Percentiles rank a stretch among this genome's conserved stretches.
Evolutionary conservation across 352 stramenopile genomes (phyloP).

Genomic region (Phytophthora cryptogea): DNA sequence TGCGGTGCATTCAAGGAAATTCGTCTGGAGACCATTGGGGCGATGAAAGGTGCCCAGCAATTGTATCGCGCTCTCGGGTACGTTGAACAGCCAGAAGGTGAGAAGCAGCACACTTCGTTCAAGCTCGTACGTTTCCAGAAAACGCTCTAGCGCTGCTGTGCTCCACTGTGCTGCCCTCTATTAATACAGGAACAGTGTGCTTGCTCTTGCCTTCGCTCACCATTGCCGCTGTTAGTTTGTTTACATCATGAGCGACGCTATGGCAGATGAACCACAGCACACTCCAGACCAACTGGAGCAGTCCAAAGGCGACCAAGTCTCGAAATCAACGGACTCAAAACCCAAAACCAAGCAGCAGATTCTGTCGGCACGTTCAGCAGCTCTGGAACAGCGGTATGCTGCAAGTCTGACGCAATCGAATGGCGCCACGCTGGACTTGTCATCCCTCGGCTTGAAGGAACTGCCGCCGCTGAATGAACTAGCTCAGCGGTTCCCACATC

Average conservation of each 20-base stretch:
- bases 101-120: constrained; percentile 47
- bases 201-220: neutral
- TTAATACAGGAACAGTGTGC: constrained; percentile 24
- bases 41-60: constrained; percentile 56
- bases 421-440: constrained; percentile 54
- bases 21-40: constrained; percentile 64
- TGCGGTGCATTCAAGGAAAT: constrained; percentile 40
- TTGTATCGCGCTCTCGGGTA: constrained; percentile 59
- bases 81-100: constrained; percentile 35
- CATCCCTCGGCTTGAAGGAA: constrained; percentile 39
- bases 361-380: constrained; percentile 4
- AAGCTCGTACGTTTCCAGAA: constrained; percentile 63
- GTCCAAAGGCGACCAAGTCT: neutral
- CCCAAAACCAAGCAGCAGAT: constrained; percentile 6
- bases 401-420: constrained; percentile 21
- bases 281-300: neutral
- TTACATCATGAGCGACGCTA: constrained; percentile 8
- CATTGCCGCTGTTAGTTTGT: neutral
- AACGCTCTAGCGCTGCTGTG: constrained; percentile 19
- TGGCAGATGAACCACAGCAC: constrained; percentile 6
- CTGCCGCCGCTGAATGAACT: constrained; percentile 41
- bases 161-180: constrained; percentile 10
- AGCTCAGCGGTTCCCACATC: constrained; percentile 35
- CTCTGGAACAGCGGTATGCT: constrained; percentile 25
- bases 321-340: neutral